Percentiles rank a stretch among this genome's conserved stretches.
Conservation (phyloP, 1,284 basidiomycete species). For the Coniferiporia weirii region DNA sequence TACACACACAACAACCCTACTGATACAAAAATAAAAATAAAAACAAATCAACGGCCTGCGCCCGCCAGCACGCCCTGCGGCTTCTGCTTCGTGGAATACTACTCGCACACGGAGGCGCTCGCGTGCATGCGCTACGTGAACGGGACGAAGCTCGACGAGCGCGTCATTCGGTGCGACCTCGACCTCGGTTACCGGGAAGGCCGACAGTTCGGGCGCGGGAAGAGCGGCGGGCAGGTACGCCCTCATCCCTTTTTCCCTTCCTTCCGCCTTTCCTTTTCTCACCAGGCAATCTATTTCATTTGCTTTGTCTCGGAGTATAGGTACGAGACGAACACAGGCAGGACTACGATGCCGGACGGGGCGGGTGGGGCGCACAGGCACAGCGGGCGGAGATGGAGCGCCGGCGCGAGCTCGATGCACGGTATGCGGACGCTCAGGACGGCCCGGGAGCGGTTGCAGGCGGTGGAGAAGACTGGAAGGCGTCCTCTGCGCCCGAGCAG, state of each 20-base stretch:
- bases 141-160: slow-evolving; percentile 98
- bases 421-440: slow-evolving; percentile 82
- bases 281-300: neutral
- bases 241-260: neutral
- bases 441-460: slow-evolving; percentile 77
- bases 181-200: slow-evolving; percentile 98
- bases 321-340: slow-evolving; percentile 94
- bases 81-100: slow-evolving; percentile 99
- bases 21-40: no score
- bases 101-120: slow-evolving; percentile 91
- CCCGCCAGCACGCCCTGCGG: slow-evolving; percentile 89
- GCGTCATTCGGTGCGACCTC: slow-evolving; percentile 96
- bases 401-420: slow-evolving; percentile 74
- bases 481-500: slow-evolving; percentile 33
- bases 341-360: slow-evolving; percentile 93
- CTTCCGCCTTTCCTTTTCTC: neutral
- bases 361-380: slow-evolving; percentile 94
- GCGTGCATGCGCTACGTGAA: slow-evolving; percentile 92
- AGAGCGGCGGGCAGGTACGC: slow-evolving; percentile 88
- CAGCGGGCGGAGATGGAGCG: slow-evolving; percentile 75
- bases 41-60: no score
- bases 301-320: slow-evolving; percentile 27
- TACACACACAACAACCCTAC: neutral
- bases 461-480: slow-evolving; percentile 82
- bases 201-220: slow-evolving; percentile 94